Evolutionary conservation across 1,284 basidiomycete genomes (phyloP), one percentile per base, ranked within the genome.

Genomic region (Mycena citricolor): DNA sequence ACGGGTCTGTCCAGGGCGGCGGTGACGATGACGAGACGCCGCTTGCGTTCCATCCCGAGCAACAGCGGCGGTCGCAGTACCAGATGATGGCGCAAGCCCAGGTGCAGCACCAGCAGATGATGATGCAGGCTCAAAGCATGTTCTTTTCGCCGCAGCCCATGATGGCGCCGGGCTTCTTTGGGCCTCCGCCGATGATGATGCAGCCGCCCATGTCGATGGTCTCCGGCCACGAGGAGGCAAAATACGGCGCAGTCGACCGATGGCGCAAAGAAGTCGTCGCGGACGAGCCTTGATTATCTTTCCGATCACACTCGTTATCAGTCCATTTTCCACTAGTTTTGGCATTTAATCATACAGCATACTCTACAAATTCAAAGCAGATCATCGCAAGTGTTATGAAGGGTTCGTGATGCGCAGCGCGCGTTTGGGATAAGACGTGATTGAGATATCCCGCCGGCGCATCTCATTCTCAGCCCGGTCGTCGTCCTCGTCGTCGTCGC

Each of bases 181-280:
- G 63, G 4, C 70, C 77, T 20, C 49, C 52, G 13, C 71, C 76
- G 10, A 70, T 80, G 61, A 67, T 71, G 52, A 76, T 80, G 72
- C 72, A 74, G 53, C 64, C 76, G 10, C 73, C 81, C 17, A 61
- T 72, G 16, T 67, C 73, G 13, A 64, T 72, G 29, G 73, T 77
- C 16, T 81, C 82, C 4, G 60, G 71, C 33, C 76, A 75, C 20
- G 86, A 89, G 45, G 63, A 76, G 32, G 69, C 67, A 14, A 90
- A 88, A 59, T 83, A 74, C 49, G 77, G 74, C 13, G 70, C 75
- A 3, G 86, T 90, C 16, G 88, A 90, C 62, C 75, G 75, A 48
- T 90, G 87, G 87, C 77, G 87, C 56, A 79, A 75, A 48, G 79
- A 86, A 55, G 84, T 90, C 37, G 80, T 79, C 21, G 78, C 83